These are phyloP conservation scores for Favolaschia claudopus DNA, from an alignment of 768 basidiomycete genomes.

Conservation along the genomic window DNA sequence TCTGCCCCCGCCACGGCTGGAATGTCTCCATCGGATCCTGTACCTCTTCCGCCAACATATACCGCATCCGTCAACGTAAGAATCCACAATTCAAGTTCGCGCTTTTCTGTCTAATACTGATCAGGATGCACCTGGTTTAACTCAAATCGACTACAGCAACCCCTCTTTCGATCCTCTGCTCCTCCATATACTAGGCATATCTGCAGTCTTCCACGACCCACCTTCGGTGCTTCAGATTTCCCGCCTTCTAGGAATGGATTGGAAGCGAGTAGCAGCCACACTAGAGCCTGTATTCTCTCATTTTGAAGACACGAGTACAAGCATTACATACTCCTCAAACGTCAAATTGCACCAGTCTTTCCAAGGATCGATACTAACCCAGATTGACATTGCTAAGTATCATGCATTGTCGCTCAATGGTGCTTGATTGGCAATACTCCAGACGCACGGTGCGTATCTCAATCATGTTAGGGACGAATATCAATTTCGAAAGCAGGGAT, in stretches of 20 bases:
- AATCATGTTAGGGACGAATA: not conserved
- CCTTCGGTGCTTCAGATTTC: constrained; percentile 9
- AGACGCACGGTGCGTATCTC: not conserved
- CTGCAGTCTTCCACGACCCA: not conserved
- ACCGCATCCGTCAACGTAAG: too few species aligned
- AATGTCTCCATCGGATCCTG: too few species aligned
- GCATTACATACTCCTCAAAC: not conserved
- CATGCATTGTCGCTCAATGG: not conserved
- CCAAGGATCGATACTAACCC: not conserved
- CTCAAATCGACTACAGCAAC: too few species aligned
- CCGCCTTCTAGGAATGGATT: not conserved
- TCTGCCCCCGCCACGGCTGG: too few species aligned
- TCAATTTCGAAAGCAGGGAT: not conserved
- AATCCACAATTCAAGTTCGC: too few species aligned
- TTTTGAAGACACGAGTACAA: not conserved
- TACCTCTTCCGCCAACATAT: too few species aligned
- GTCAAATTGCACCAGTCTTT: not conserved
- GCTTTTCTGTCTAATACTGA: too few species aligned
- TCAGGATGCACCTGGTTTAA: too few species aligned
- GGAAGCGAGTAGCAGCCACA: not conserved
- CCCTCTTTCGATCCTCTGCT: not conserved
- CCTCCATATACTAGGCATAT: not conserved
- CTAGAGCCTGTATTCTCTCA: not conserved
- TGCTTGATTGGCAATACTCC: not conserved
- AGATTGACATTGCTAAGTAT: not conserved